These are phyloP conservation scores for Diutina siamensis DNA, from an alignment of 1,139 yeast genomes.

Conservation along the genomic window DNA sequence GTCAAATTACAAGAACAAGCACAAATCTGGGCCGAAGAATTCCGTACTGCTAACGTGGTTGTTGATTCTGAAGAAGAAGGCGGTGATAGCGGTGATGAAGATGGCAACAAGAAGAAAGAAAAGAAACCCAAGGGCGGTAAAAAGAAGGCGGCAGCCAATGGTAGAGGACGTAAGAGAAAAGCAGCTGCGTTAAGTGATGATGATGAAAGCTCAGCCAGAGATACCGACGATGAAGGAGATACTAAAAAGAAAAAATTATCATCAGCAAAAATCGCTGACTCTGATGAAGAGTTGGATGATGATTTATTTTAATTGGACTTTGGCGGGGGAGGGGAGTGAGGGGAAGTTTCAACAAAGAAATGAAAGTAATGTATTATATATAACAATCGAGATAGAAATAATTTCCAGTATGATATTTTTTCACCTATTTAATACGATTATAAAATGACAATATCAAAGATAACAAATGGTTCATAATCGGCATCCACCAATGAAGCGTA, in stretches of 20 bases:
- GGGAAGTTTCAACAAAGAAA: no score
- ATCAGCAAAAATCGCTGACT: neutral
- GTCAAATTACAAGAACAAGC: slow-evolving; percentile 71
- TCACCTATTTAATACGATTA: no score
- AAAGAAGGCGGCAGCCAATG: neutral
- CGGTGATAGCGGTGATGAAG: slow-evolving; percentile 16
- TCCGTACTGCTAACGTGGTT: slow-evolving; percentile 20
- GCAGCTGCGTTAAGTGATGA: slow-evolving; percentile 1
- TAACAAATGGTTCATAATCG: slow-evolving; percentile 91
- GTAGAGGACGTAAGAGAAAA: neutral
- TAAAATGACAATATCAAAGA: slow-evolving; percentile 43
- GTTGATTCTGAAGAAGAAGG: slow-evolving; percentile 25
- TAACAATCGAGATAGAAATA: no score
- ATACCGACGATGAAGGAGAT: neutral
- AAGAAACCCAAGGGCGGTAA: slow-evolving; percentile 11
- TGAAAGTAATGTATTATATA: neutral
- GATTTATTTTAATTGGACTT: neutral
- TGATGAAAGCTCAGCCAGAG: neutral
- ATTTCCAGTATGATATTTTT: no score
- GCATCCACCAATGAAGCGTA: slow-evolving; percentile 87
- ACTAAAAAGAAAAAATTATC: neutral
- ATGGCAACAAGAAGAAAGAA: slow-evolving; percentile 13
- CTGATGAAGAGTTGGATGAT: neutral
- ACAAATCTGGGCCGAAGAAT: slow-evolving; percentile 64
- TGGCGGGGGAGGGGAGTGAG: no score